phyloP scores from a whole-genome alignment of 148 eudicot genomes.

The Dysphania ambrosioides region DNA sequence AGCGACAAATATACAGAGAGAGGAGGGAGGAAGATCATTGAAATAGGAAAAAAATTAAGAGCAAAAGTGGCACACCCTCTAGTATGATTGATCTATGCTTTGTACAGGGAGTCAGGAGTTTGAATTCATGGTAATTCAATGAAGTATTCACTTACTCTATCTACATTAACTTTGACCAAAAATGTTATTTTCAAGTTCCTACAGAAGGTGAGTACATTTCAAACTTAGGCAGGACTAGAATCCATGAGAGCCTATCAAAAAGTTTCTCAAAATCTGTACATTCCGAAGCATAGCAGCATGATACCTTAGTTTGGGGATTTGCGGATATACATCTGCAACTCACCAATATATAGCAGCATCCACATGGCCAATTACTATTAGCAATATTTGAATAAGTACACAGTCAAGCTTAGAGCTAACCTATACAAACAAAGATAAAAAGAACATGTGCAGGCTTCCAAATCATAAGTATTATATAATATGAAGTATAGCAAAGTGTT shows the following conservation, averaged over 20 bases:
- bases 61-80: not conserved
- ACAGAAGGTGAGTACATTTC: no score
- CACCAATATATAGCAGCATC: not conserved
- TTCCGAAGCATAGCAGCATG: not conserved
- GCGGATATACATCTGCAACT: not conserved
- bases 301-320: not conserved
- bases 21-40: not conserved
- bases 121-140: not conserved
- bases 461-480: not conserved
- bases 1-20: conserved; percentile 2
- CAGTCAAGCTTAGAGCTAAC: not conserved
- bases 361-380: not conserved
- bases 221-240: conserved; percentile 2
- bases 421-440: not conserved
- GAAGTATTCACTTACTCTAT: not conserved
- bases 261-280: not conserved
- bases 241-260: not conserved
- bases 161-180: not conserved
- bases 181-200: not conserved
- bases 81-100: not conserved
- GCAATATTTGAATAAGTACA: not conserved
- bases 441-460: not conserved
- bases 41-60: not conserved
- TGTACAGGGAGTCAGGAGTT: not conserved
- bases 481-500: not conserved